phyloP scores from a whole-genome alignment of 805 yeast genomes.

The Teunomyces pallodes region DNA sequence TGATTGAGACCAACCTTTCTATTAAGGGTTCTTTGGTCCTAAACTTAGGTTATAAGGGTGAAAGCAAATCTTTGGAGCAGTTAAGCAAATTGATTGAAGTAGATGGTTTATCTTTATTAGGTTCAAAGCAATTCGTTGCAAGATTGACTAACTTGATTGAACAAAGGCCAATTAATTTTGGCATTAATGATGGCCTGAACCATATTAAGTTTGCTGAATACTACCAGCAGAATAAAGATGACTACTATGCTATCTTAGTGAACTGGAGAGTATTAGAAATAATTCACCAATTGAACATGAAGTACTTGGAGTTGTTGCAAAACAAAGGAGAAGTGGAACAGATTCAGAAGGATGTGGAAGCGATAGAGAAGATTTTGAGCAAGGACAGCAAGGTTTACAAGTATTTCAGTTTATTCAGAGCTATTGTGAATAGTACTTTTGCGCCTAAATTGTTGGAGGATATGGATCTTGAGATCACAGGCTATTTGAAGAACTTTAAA shows the following conservation, averaged over 20 bases:
- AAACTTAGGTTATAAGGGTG: slow-evolving; percentile 31
- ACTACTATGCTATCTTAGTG: slow-evolving; percentile 27
- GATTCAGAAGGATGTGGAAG: slow-evolving; percentile 13
- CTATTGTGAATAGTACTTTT: slow-evolving; percentile 13
- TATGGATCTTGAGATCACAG: slow-evolving; percentile 17
- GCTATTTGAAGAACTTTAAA: slow-evolving; percentile 19
- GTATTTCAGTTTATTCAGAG: slow-evolving; percentile 17
- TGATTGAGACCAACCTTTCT: slow-evolving; percentile 24
- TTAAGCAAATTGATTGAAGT: slow-evolving; percentile 26
- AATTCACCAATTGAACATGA: slow-evolving; percentile 28
- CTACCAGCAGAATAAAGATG: slow-evolving; percentile 14
- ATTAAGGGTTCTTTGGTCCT: slow-evolving; percentile 24
- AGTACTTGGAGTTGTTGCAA: slow-evolving; percentile 20
- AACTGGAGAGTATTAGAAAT: slow-evolving; percentile 39
- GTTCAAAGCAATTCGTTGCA: slow-evolving; percentile 20
- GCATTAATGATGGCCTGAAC: slow-evolving; percentile 27
- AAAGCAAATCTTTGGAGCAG: slow-evolving; percentile 17
- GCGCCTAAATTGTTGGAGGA: slow-evolving; percentile 15
- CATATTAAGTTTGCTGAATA: slow-evolving; percentile 29
- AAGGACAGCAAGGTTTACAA: slow-evolving; percentile 7
- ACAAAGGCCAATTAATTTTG: slow-evolving; percentile 21
- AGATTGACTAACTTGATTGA: slow-evolving; percentile 28
- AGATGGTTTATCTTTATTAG: slow-evolving; percentile 32
- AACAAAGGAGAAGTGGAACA: slow-evolving; percentile 10
- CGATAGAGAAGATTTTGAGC: slow-evolving; percentile 12